phyloP scores from a whole-genome alignment of 768 basidiomycete genomes.

The Tylopilus intermedius region DNA sequence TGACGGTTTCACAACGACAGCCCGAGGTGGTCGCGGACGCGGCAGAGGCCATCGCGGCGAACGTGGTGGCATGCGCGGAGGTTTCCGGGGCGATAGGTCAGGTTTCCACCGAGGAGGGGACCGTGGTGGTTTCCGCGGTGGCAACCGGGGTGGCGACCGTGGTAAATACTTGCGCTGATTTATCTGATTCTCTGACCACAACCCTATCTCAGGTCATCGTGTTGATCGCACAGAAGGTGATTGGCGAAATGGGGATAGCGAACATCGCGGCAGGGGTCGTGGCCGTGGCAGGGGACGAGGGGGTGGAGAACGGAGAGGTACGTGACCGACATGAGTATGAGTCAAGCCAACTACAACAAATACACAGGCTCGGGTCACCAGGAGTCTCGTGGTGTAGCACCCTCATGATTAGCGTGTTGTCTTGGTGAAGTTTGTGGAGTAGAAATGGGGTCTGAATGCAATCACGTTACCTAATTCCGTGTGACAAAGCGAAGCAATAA shows the following conservation, averaged over 20 bases:
- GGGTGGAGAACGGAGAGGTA: conserved; percentile 36
- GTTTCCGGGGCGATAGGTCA: conserved; percentile 36
- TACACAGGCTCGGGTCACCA: conserved; percentile 19
- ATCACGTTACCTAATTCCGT: conserved; percentile 3
- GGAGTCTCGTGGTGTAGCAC: conserved; percentile 18
- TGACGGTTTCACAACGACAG: conserved; percentile 56
- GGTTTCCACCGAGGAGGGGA: conserved; percentile 35
- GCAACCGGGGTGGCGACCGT: conserved; percentile 29
- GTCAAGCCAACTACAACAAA: neutral
- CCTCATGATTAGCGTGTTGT: neutral
- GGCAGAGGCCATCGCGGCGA: conserved; percentile 40
- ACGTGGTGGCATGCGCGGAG: conserved; percentile 38
- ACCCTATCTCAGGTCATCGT: conserved; percentile 11
- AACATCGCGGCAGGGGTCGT: conserved; percentile 38
- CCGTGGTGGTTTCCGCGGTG: conserved; percentile 33
- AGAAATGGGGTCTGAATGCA: neutral
- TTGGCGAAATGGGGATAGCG: conserved; percentile 43
- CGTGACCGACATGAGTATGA: conserved; percentile 9
- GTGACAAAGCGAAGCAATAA: neutral
- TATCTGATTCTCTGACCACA: neutral
- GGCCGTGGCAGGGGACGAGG: conserved; percentile 44
- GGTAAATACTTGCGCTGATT: conserved; percentile 9
- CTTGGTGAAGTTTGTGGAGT: neutral
- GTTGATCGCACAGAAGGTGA: conserved; percentile 35
- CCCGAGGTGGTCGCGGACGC: conserved; percentile 45